phyloP scores from a whole-genome alignment of 306 rosid genomes.

The Vigna angularis region DNA sequence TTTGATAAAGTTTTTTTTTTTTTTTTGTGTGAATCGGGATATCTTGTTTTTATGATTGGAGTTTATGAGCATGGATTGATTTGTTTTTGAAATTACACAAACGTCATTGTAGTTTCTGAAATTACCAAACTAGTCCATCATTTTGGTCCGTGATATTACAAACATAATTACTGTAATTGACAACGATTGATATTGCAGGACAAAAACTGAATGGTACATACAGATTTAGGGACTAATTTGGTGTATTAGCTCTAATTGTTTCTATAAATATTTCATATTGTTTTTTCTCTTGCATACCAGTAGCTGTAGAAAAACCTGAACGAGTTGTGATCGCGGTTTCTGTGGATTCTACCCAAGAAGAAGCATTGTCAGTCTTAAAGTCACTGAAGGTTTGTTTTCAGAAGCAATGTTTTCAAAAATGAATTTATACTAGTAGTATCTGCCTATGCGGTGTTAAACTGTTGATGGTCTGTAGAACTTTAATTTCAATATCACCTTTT shows the following conservation, averaged over 20 bases:
- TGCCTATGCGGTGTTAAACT: background rate
- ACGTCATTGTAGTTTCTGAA: background rate
- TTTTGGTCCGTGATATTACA: background rate
- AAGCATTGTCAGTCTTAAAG: slow-evolving; percentile 75
- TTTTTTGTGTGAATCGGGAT: background rate
- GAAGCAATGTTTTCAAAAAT: slow-evolving; percentile 21
- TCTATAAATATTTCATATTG: background rate
- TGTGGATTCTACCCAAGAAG: slow-evolving; percentile 83
- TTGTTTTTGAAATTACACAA: background rate
- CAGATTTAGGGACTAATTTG: background rate
- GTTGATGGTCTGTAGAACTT: background rate
- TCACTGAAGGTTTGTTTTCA: slow-evolving; percentile 74
- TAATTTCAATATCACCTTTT: background rate
- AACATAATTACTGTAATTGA: background rate
- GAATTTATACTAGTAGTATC: slow-evolving; percentile 23
- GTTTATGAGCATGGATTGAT: background rate
- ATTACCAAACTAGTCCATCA: background rate
- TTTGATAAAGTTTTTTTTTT: background rate
- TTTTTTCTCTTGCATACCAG: slow-evolving; percentile 40
- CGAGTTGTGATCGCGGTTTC: slow-evolving; percentile 65
- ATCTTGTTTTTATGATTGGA: background rate
- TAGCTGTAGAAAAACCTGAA: slow-evolving; percentile 53
- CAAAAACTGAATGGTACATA: background rate
- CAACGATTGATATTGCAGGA: background rate
- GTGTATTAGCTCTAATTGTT: background rate